Evolutionary conservation across 495 filamentous ascomycete genomes (phyloP), one percentile per base, ranked within the genome.

Genomic region (Podospora pseudopauciseta): DNA sequence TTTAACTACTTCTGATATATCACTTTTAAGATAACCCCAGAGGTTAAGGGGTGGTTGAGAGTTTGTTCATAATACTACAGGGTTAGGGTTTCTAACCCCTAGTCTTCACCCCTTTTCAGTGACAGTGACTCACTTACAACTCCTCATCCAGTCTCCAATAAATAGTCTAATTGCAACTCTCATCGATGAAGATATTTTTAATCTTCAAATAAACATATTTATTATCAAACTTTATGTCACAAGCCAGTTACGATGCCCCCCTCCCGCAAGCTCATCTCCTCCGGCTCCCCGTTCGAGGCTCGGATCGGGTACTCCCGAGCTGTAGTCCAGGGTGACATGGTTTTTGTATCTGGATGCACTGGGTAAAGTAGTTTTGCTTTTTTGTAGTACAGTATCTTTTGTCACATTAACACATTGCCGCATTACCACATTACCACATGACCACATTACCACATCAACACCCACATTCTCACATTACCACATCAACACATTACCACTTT

Each of bases 271-370:
- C 74, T 78, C 70, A 80, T 80, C 68, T 76, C 72, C 64, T 80
- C 80, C 57, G 74, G 75, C 65, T 82, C 80, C 13, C 60, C 69
- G 13, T 82, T 80, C 63, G 80, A 82, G 67, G 66, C 71, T 20
- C 68, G 79, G 65, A 82, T 82, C 26, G 80, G 78, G 55, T 82
- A 82, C 72, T 80, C 79, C 5, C 74, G 80, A 19, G 80, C 80
- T 44, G 78, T 82, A 4, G 72, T 82, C 19, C 57, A 63, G 1
- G 79, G 78, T 5, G 76, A 78, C 57, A 72, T 74, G 56, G 64
- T 81, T 9, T 80, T 82, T 61, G 80, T 82, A 0, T 79, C 79
- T 0, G 80, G 80, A 5, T 79, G 78, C 60, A 82, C 79, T 0
- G 79, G 80, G 76, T 80, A 60, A 32, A 4, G 2, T 28, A 63